A percentile compares a stretch with the other conserved stretches of the same genome.
These are phyloP conservation scores for Tylopilus subfusipes DNA, from an alignment of 768 basidiomycete genomes.

Conservation along the genomic window DNA sequence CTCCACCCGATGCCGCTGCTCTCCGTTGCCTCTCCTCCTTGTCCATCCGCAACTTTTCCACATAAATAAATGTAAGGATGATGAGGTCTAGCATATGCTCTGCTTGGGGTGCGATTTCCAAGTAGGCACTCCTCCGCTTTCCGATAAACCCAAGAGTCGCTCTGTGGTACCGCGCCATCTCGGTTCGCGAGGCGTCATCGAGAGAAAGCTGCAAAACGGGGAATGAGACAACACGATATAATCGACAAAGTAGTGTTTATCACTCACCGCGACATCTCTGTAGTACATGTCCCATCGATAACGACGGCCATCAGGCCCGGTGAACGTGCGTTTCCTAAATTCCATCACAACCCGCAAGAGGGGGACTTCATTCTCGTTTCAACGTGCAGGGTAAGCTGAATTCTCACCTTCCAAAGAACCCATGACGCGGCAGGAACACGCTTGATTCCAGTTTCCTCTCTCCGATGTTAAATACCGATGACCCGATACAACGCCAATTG, in stretches of 20 bases:
- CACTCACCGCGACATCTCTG: slow-evolving; percentile 13
- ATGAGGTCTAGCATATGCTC: slow-evolving; percentile 26
- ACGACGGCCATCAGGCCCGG: slow-evolving; percentile 29
- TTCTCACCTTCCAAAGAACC: slow-evolving; percentile 16
- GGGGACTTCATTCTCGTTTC: background rate
- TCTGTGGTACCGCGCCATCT: slow-evolving; percentile 22
- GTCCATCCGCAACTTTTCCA: slow-evolving; percentile 30
- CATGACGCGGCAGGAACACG: slow-evolving; percentile 21
- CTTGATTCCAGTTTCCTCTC: slow-evolving; percentile 24
- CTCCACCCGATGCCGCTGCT: slow-evolving; percentile 10
- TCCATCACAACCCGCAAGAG: background rate
- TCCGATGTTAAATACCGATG: slow-evolving; percentile 30
- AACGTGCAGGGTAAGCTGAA: background rate
- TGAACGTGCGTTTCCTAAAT: slow-evolving; percentile 28
- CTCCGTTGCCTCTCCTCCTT: slow-evolving; percentile 11
- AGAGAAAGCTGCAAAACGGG: slow-evolving; percentile 12
- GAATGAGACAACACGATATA: background rate
- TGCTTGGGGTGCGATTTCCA: slow-evolving; percentile 23
- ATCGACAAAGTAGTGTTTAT: background rate
- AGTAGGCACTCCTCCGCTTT: slow-evolving; percentile 13
- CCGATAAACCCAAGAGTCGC: slow-evolving; percentile 25
- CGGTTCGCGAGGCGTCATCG: slow-evolving; percentile 14
- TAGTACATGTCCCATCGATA: slow-evolving; percentile 31
- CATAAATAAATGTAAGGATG: slow-evolving; percentile 29
- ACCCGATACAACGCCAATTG: slow-evolving; percentile 29